These are phyloP conservation scores for Coleophoma crateriformis DNA, from an alignment of 2,329 filamentous ascomycete genomes.

Conservation along the genomic window DNA sequence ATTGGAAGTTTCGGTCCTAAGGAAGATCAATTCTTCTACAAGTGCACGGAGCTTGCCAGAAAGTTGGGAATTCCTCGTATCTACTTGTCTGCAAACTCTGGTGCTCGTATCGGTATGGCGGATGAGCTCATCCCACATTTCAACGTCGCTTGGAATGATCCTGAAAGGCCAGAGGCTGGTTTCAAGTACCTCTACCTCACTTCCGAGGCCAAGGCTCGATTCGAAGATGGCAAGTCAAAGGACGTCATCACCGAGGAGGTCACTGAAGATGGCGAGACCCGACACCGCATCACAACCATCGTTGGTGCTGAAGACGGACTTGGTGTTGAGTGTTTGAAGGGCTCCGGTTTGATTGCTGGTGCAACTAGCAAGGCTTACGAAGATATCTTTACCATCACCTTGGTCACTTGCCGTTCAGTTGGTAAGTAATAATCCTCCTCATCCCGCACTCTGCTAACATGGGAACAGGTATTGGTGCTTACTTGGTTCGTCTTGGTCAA, in stretches of 20 bases:
- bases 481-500: conserved; percentile 95
- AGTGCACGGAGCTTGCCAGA: conserved; percentile 93
- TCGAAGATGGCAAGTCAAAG: conserved; percentile 70
- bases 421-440: conserved; percentile 42
- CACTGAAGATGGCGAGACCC: conserved; percentile 78
- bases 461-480: conserved; percentile 78
- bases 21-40: conserved; percentile 98
- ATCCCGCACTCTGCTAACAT: conserved; percentile 22
- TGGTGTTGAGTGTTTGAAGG: conserved; percentile 94
- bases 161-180: conserved; percentile 71
- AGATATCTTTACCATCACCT: conserved; percentile 96
- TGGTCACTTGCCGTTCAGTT: conserved; percentile 96
- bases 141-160: conserved; percentile 93
- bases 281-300: conserved; percentile 91
- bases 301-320: conserved; percentile 92
- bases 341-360: conserved; percentile 96
- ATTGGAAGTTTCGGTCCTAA: conserved; percentile 95
- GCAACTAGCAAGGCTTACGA: conserved; percentile 96
- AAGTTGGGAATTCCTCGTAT: conserved; percentile 94
- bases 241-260: conserved; percentile 86
- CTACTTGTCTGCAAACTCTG: conserved; percentile 97
- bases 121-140: conserved; percentile 97
- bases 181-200: conserved; percentile 98
- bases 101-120: conserved; percentile 93
- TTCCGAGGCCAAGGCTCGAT: conserved; percentile 77